Evolutionary conservation across 73 alveolate species (phyloP).

Genomic region (Halteria grandinella): DNA sequence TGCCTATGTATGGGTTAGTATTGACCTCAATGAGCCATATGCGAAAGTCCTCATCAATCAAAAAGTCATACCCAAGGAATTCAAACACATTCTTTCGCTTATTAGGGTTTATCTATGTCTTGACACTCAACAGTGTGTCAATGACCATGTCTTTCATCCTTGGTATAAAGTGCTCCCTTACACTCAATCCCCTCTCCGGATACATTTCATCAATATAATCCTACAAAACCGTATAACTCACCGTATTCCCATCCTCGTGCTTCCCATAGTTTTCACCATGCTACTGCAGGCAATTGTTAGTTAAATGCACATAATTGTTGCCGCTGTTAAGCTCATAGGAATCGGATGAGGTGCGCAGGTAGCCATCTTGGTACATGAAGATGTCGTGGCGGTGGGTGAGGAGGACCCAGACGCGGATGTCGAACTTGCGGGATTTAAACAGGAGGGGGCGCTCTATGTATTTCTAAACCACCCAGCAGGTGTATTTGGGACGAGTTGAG

Average conservation of each 20-base stretch:
- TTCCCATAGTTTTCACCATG: constrained; percentile 68
- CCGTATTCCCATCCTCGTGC: constrained; percentile 87
- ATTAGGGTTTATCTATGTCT: constrained; percentile 66
- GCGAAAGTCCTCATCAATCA: constrained; percentile 87
- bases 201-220: constrained; percentile 66
- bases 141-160: constrained; percentile 83
- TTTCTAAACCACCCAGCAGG: constrained; percentile 68
- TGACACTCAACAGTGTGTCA: constrained; percentile 73
- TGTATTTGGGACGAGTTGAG: background rate
- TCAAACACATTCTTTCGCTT: constrained; percentile 79
- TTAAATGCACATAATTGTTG: constrained; percentile 81
- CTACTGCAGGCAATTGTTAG: constrained; percentile 86
- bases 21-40: constrained; percentile 90
- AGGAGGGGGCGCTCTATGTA: constrained; percentile 78
- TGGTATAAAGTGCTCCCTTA: constrained; percentile 80
- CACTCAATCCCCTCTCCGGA: constrained; percentile 60
- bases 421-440: constrained; percentile 69
- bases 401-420: constrained; percentile 76
- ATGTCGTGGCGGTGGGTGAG: constrained; percentile 28
- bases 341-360: constrained; percentile 85
- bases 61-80: constrained; percentile 87
- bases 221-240: constrained; percentile 75
- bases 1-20: constrained; percentile 85
- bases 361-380: constrained; percentile 84
- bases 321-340: constrained; percentile 62